Percentiles rank a stretch among this genome's conserved stretches.
Conservation (phyloP, 1,284 basidiomycete genomes). For the Clitocybe nebularis region DNA sequence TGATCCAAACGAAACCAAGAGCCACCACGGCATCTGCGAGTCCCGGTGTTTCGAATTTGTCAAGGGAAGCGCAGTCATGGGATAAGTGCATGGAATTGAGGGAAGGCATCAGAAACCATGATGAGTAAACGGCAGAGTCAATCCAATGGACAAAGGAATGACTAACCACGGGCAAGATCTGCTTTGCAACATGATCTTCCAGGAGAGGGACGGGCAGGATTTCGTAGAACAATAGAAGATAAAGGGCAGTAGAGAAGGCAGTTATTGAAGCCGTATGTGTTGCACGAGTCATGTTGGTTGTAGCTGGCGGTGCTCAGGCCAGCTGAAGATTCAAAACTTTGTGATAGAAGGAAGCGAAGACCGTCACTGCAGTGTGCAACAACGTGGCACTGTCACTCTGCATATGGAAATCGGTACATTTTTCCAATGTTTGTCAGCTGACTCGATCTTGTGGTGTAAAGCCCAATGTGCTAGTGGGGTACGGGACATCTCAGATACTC, state of each 20-base stretch:
- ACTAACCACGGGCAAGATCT: slow-evolving; percentile 1
- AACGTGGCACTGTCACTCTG: too few species aligned
- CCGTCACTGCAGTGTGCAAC: too few species aligned
- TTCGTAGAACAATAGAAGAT: slow-evolving; percentile 1
- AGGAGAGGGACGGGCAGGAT: neutral
- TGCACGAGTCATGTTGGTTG: slow-evolving; percentile 1
- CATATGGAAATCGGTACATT: too few species aligned
- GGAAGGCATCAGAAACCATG: neutral
- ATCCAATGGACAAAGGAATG: neutral
- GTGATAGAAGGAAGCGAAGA: too few species aligned
- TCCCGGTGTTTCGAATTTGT: neutral
- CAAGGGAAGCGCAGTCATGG: neutral
- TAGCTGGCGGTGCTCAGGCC: slow-evolving; percentile 3
- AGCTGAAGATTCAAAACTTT: too few species aligned
- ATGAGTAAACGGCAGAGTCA: too few species aligned
- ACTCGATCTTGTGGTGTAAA: too few species aligned
- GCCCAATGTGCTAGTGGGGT: too few species aligned
- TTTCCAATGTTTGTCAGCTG: too few species aligned
- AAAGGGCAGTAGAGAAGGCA: neutral
- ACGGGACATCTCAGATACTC: too few species aligned
- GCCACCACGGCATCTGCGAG: slow-evolving; percentile 38
- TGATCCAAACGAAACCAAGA: slow-evolving; percentile 64
- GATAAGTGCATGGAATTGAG: neutral
- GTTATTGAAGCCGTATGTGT: neutral
- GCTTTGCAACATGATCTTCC: neutral